Evolutionary conservation across 2,329 filamentous ascomycete species (phyloP), one percentile per base, ranked within the genome.

Genomic region (Aaosphaeria arxii): DNA sequence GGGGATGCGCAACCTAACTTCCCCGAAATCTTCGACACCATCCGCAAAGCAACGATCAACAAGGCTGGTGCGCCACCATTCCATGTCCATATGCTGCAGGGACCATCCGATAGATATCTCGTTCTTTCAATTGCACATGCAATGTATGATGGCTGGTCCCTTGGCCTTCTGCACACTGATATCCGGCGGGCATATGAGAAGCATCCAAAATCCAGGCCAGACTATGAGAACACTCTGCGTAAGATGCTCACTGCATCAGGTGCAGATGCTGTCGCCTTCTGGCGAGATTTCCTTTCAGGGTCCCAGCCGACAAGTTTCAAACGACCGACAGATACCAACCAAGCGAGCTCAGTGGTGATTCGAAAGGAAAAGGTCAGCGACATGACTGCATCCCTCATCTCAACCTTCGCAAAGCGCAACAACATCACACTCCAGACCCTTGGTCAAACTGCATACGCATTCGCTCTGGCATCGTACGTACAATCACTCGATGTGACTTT

Each of bases 81-180:
- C 30, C 68, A 67, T 11, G 46, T 82, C 11, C 69, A 67, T 3
- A 44, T 76, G 4, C 55, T 76, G 17, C 52, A 64, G 11, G 61
- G 70, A 17, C 47, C 59, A 0, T 44, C 52, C 5, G 63, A 69
- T 11, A 62, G 46, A 3, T 79, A 77, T 48, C 58, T 83, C n/a
- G 49, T 82, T 4, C 65, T 96, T 1, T 91, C 89, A 0, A 84
- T 96, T 36, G 81, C 91, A 0, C 91, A 96, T 69, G 89, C 91
- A 1, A 76, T 96, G 17, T 96, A 96, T 56, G 91, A 96, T 62
- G 91, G 91, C 1, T 91, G 86, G 82, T 95, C 91, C 3, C 78
- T 96, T 9, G 75, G 77, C 4, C 72, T 95, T 11, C 69, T 96
- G 1, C 89, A 94, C 57, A 74, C 79, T 40, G 84, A 94, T 59